Percentiles rank a stretch among this genome's conserved stretches.
These are phyloP conservation scores for Aphanomyces invadans DNA, from an alignment of 352 stramenopile genomes.

Conservation along the genomic window DNA sequence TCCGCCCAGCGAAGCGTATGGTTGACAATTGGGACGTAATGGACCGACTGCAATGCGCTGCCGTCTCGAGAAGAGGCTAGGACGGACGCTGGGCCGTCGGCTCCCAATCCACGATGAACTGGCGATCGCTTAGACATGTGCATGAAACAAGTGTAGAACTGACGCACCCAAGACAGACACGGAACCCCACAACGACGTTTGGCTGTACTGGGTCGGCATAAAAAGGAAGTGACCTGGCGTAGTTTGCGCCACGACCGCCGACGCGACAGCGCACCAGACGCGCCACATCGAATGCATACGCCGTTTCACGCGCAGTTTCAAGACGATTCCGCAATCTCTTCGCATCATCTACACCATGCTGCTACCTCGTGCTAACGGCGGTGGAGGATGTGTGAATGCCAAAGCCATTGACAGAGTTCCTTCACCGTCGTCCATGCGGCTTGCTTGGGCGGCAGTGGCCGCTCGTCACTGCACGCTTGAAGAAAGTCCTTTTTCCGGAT, in stretches of 20 bases:
- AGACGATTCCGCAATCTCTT: no score
- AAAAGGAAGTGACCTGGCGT: not conserved
- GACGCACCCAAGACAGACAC: not conserved
- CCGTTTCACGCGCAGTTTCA: not conserved
- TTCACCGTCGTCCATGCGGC: no score
- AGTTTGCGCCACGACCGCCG: no score
- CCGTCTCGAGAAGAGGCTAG: slow-evolving; percentile 38
- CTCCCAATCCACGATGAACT: slow-evolving; percentile 52
- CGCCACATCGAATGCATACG: not conserved
- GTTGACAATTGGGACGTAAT: slow-evolving; percentile 41
- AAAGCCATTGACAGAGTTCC: no score
- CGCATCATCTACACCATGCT: no score
- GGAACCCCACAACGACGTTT: not conserved
- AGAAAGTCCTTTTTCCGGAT: not conserved
- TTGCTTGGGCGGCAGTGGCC: no score
- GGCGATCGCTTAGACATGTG: not conserved
- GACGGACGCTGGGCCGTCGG: slow-evolving; percentile 38
- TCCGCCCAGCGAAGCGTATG: slow-evolving; percentile 38
- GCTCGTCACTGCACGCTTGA: no score
- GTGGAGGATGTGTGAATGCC: no score
- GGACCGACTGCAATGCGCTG: slow-evolving; percentile 37
- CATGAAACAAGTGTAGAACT: not conserved
- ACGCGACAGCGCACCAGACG: not conserved
- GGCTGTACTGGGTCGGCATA: not conserved
- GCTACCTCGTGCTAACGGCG: no score